These are phyloP conservation scores for Daedaleopsis nitida DNA, from an alignment of 768 basidiomycete species.

Conservation along the genomic window DNA sequence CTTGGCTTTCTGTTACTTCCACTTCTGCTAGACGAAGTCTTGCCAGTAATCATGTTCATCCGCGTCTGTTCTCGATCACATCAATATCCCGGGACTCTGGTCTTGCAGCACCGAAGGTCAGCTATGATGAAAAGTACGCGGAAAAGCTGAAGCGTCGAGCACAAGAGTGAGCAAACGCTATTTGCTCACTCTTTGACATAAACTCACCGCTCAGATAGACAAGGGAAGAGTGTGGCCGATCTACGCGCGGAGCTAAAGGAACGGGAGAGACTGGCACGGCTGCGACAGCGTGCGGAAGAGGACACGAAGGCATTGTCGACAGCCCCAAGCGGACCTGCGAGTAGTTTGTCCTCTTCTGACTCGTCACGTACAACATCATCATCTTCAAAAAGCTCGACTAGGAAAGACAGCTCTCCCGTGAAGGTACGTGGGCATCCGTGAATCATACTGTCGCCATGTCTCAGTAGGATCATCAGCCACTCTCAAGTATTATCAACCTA, in stretches of 20 bases:
- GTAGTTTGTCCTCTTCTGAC: slow-evolving; percentile 20
- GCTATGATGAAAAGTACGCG: slow-evolving; percentile 59
- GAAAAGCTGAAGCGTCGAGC: slow-evolving; percentile 68
- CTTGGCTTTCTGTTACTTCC: not conserved
- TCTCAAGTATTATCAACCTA: slow-evolving; percentile 80
- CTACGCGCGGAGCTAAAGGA: slow-evolving; percentile 36
- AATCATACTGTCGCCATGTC: slow-evolving; percentile 2
- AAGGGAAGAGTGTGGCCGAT: slow-evolving; percentile 43
- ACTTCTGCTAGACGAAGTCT: not conserved
- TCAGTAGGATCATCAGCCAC: slow-evolving; percentile 52
- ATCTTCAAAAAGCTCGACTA: slow-evolving; percentile 19
- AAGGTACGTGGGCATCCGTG: slow-evolving; percentile 43
- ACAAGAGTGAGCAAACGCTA: slow-evolving; percentile 53
- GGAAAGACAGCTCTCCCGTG: slow-evolving; percentile 69
- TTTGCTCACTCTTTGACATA: slow-evolving; percentile 7
- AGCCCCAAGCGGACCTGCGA: not conserved
- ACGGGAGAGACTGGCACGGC: slow-evolving; percentile 23
- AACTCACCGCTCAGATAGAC: slow-evolving; percentile 29
- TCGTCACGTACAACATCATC: slow-evolving; percentile 10
- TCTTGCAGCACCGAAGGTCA: slow-evolving; percentile 14
- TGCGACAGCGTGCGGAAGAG: slow-evolving; percentile 16
- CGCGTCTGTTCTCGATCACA: slow-evolving; percentile 1
- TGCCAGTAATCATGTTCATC: not conserved
- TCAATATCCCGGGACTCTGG: not conserved
- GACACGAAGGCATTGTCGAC: slow-evolving; percentile 10